Evolutionary conservation across 345 rosid species (phyloP).

Genomic region (Balakata baccata): DNA sequence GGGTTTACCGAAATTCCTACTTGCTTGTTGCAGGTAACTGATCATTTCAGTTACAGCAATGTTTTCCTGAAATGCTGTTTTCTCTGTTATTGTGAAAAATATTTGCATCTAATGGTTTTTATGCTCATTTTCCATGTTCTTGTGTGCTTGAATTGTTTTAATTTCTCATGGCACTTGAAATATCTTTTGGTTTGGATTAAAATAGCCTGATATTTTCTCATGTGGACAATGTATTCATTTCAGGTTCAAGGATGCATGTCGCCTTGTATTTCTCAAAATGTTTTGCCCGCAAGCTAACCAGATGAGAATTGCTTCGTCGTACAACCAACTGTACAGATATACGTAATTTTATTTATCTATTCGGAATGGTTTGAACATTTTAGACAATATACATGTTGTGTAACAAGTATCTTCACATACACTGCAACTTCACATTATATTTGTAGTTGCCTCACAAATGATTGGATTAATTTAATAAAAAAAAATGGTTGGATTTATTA

Average conservation of each 20-base stretch:
- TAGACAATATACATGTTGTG: too few species aligned
- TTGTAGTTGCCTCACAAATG: too few species aligned
- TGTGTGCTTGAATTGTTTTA: background rate
- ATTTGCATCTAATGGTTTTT: background rate
- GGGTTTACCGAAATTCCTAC: conserved; percentile 77
- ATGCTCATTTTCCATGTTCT: background rate
- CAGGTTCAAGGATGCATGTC: conserved; percentile 80
- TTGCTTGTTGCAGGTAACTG: conserved; percentile 68
- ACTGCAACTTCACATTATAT: too few species aligned
- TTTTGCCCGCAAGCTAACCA: conserved; percentile 48
- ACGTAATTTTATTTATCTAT: background rate
- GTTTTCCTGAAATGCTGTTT: background rate
- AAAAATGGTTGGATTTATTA: too few species aligned
- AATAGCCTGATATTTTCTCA: background rate
- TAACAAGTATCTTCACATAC: too few species aligned
- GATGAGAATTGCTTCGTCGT: background rate
- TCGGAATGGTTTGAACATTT: too few species aligned
- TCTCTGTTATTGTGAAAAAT: background rate
- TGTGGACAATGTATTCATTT: conserved; percentile 12
- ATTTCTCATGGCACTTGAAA: background rate
- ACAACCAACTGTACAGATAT: background rate
- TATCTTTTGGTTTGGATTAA: background rate
- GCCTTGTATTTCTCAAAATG: conserved; percentile 66
- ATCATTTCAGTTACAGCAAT: background rate
- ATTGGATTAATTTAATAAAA: too few species aligned